phyloP scores from a whole-genome alignment of 1,139 yeast genomes.

The Zygoascus hellenicus region DNA sequence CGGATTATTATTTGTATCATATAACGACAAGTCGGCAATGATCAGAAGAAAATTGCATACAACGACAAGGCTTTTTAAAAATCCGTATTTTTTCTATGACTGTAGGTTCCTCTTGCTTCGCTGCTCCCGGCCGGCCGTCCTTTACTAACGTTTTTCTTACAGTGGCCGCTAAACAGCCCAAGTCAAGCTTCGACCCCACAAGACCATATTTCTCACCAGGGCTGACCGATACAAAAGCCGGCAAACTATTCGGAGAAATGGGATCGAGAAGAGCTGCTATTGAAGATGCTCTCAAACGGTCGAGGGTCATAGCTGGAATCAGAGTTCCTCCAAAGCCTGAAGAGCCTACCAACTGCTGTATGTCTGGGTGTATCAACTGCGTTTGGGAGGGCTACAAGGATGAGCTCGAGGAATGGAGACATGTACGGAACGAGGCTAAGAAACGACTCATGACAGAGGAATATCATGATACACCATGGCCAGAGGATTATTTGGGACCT shows the following conservation, averaged over 20 bases:
- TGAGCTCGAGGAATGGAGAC: constrained; percentile 78
- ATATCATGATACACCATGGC: constrained; percentile 55
- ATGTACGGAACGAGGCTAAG: constrained; percentile 56
- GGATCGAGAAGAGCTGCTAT: constrained; percentile 35
- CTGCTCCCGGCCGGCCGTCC: no score
- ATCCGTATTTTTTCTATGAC: constrained; percentile 35
- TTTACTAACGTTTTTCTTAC: constrained; percentile 5
- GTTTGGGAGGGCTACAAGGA: constrained; percentile 94
- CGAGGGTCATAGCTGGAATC: constrained; percentile 56
- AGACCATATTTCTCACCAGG: constrained; percentile 5
- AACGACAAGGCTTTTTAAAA: constrained; percentile 16
- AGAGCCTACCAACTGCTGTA: constrained; percentile 94
- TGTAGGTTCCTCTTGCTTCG: constrained; percentile 19
- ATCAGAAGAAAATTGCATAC: constrained; percentile 9
- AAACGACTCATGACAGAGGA: constrained; percentile 34
- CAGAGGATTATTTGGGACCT: constrained; percentile 61
- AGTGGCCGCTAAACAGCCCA: constrained; percentile 23
- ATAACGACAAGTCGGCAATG: background rate
- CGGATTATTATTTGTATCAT: background rate
- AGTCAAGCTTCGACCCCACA: constrained; percentile 23
- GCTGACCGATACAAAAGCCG: constrained; percentile 3
- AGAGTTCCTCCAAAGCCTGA: constrained; percentile 72
- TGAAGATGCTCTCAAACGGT: constrained; percentile 26
- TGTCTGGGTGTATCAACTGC: constrained; percentile 95
- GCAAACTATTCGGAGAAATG: constrained; percentile 34